Base-by-base conservation (phyloP, 495 filamentous ascomycete genomes). In the Penicillium ucsense region DNA sequence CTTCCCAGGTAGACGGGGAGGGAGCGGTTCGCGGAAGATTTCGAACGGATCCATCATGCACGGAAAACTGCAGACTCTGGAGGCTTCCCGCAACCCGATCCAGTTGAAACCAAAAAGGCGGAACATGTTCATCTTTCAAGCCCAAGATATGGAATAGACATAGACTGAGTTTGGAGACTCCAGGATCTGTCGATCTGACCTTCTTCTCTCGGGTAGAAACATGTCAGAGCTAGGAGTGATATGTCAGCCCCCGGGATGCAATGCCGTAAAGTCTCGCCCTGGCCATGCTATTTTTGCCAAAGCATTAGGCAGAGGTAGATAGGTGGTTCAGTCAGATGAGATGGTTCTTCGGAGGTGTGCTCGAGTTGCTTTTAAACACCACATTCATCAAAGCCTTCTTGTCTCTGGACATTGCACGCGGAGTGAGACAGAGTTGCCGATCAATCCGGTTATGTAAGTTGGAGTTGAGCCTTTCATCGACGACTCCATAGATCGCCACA, bases 1-100 rank as follows among this genome's bases (percentile, higher is more conserved):
- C 20, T 20, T 20, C 20, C 20, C 20, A 20, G 20, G 2, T 2
- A 20, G 20, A 20, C 20, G 20, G 20, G 20, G 20, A 20, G 20
- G 20, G 20, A 20, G 1, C 20, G 2, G 20, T 20, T 20, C 39
- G 37, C 39, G 39, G 59, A 4, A 48, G 41, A 27, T 46, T 60
- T 62, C 41, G 43, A 12, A 60, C 57, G 59, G 56, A 52, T 48
- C 59, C 47, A 59, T 54, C 53, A 47, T 59, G 46, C 32, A 35
- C 59, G 59, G 59, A 38, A 53, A 57, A 42, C 47, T 36, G 48
- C 59, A 55, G 51, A 46, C 37, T 45, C 40, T 48, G 38, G 47
- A 50, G 45, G 38, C 31, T 48, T 42, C 47, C 46, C 48, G 11
- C 28, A 45, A 47, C 49, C 53, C 59, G 56, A 45, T 27, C 56